phyloP scores from a whole-genome alignment of 1,284 basidiomycete genomes.

The Ganoderma multipileum region DNA sequence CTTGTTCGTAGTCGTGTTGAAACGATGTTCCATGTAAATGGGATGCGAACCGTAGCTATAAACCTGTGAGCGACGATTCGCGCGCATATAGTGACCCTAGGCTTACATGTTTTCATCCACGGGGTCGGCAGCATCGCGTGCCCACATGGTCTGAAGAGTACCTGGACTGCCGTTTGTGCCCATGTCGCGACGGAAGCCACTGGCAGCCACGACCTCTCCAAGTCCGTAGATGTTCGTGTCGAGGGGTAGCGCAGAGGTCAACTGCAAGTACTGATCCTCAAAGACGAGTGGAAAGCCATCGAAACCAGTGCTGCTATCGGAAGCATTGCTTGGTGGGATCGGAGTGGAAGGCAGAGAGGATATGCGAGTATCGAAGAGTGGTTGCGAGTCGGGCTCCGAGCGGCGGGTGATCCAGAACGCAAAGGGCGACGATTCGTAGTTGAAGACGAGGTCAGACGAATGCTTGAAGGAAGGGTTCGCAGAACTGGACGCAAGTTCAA shows the following conservation, averaged over 20 bases:
- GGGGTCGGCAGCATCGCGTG: conserved; percentile 64
- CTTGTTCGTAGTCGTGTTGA: conserved; percentile 51
- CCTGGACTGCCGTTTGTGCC: conserved; percentile 57
- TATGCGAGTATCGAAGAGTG: conserved; percentile 79
- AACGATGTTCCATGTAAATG: conserved; percentile 70
- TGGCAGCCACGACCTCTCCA: conserved; percentile 75
- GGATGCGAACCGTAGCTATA: conserved; percentile 79
- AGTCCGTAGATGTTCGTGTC: conserved; percentile 81
- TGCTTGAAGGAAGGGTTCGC: conserved; percentile 36
- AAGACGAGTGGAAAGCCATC: conserved; percentile 73
- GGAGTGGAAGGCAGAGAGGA: conserved; percentile 63
- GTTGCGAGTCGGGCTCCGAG: conserved; percentile 58
- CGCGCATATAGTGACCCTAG: background rate
- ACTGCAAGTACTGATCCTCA: conserved; percentile 76
- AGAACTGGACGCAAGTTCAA: conserved; percentile 51
- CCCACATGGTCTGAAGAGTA: conserved; percentile 77
- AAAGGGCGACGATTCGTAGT: conserved; percentile 71
- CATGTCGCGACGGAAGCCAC: conserved; percentile 72
- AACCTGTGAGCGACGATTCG: conserved; percentile 26
- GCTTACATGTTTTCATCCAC: conserved; percentile 65
- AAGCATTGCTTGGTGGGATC: conserved; percentile 52
- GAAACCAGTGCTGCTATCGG: conserved; percentile 57
- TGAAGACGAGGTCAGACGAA: conserved; percentile 70
- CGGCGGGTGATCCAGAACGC: conserved; percentile 82
- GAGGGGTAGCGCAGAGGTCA: conserved; percentile 67